Base-by-base conservation (phyloP, 192 early-diverging fungal species). In the Mortierella claussenii region DNA sequence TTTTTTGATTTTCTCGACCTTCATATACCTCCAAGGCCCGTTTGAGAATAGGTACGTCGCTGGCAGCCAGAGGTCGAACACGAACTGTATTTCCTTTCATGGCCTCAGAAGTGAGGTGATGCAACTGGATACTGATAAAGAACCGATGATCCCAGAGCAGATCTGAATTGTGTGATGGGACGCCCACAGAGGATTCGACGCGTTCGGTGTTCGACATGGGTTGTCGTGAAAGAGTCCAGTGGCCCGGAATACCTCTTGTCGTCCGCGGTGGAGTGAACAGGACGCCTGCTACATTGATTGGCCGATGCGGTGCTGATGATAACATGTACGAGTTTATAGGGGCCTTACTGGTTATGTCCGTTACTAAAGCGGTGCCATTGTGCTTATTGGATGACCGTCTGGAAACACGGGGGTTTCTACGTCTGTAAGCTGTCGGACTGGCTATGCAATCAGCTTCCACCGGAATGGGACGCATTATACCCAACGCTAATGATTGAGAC, bases 141-240 rank as follows among this genome's bases (percentile, higher is more conserved):
- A 57, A 76, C 0, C 73, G 57, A 11, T 62, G 57, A 40, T 76
- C 64, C 73, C 73, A 76, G 4, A 76, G 51, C n/a, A 76, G 3
- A 21, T 67, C 59, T n/a, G n/a, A n/a, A n/a, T n/a, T n/a, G n/a
- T n/a, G n/a, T n/a, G n/a, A n/a, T n/a, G n/a, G n/a, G n/a, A n/a
- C n/a, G n/a, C n/a, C n/a, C n/a, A n/a, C n/a, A n/a, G n/a, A n/a
- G n/a, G n/a, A n/a, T n/a, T n/a, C n/a, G n/a, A n/a, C n/a, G n/a
- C 27, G 58, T 26, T 76, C 70, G 1, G 56, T 30, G 26, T 18
- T 11, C 1, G 73, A 67, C 51, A 76, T 48, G 0, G 73, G 73
- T 17, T 76, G 73, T 4, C 73, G 58, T 7, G 64, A 56, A 23
- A 76, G 12, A 0, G 65, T 67, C 73, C 73, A 76, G 37, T 62